Evolutionary conservation across 345 rosid genomes (phyloP), one percentile per base, ranked within the genome.

Genomic region (Excoecaria agallocha): DNA sequence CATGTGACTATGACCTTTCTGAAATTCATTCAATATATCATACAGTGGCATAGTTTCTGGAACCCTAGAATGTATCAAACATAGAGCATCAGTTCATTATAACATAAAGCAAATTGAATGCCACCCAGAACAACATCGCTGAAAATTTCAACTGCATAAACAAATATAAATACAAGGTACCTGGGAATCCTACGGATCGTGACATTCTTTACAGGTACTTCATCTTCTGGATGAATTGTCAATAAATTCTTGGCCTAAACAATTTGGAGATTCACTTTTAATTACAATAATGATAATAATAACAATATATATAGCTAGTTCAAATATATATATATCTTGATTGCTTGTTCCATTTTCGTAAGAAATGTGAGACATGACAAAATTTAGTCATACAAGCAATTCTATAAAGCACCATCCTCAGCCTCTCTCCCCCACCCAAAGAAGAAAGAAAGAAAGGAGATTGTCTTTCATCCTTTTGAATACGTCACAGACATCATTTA

Each of bases 1-100:
- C 99, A 95, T 95, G 77, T 95, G 99, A 86, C 99, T 95, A 68
- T 91, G 99, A 64, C 99, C 99, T 83, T 95, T 95, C 79, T 95
- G 99, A 81, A 95, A 95, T 85, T 95, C 99, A 75, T 95, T 95
- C 87, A 95, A 73, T 80, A 95, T 93, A 81, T 95, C 99, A 80
- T 95, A 95, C 59, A 95, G 80, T 35, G 99, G 99, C 85, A 93
- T 79, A 24, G 73, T 85, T 74, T 93, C 99, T 68, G 74, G 87
- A 78, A 95, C 94, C 87, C 98, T 91, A 63, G 11, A 74, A 61
- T 66, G 70, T 37, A 70, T 30, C 79, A 54, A 19, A 65, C 12
- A 38, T 1, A 38, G 61, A 71, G 20, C 63, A 64, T 77, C 71
- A 67, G 41, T 49, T 38, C 20, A 57, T 20, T 68, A 20, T 35